A percentile compares a stretch with the other conserved stretches of the same genome.
These are phyloP conservation scores for Sistotremastrum niveocremeum DNA, from an alignment of 768 basidiomycete species.

Conservation along the genomic window DNA sequence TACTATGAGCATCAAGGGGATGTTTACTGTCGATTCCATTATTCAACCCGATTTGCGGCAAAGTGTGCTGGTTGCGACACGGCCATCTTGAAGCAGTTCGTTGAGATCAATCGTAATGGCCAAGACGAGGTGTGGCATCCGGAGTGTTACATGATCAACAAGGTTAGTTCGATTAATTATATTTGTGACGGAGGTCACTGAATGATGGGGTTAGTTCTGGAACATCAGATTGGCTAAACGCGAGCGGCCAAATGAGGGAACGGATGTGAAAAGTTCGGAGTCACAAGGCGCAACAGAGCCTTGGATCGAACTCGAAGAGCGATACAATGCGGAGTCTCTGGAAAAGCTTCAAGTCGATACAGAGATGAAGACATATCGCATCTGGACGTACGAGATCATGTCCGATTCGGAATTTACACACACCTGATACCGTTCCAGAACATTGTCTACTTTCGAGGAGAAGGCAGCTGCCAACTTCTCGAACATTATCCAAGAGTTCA, in stretches of 20 bases:
- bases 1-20: constrained; percentile 99
- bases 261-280: constrained; percentile 5
- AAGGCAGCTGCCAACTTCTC: constrained; percentile 98
- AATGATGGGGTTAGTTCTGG: constrained; percentile 62
- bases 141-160: constrained; percentile 99
- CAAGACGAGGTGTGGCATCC: constrained; percentile 99
- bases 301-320: constrained; percentile 65
- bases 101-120: constrained; percentile 98
- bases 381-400: constrained; percentile 78
- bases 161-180: constrained; percentile 38
- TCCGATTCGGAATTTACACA: constrained; percentile 3
- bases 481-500: constrained; percentile 96
- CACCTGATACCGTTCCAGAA: constrained; percentile 29
- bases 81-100: constrained; percentile 97
- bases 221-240: constrained; percentile 67
- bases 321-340: constrained; percentile 63
- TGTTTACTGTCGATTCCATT: constrained; percentile 98
- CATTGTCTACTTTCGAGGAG: constrained; percentile 95
- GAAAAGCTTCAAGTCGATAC: constrained; percentile 86
- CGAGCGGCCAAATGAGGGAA: background rate
- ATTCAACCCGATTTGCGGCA: constrained; percentile 95
- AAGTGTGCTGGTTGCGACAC: constrained; percentile 97
- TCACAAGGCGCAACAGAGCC: constrained; percentile 4
- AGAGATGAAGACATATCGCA: constrained; percentile 96
- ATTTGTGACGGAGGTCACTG: background rate